A percentile compares a stretch with the other conserved stretches of the same genome.
phyloP scores from a whole-genome alignment of 345 rosid genomes.

The Raphanus sativus region DNA sequence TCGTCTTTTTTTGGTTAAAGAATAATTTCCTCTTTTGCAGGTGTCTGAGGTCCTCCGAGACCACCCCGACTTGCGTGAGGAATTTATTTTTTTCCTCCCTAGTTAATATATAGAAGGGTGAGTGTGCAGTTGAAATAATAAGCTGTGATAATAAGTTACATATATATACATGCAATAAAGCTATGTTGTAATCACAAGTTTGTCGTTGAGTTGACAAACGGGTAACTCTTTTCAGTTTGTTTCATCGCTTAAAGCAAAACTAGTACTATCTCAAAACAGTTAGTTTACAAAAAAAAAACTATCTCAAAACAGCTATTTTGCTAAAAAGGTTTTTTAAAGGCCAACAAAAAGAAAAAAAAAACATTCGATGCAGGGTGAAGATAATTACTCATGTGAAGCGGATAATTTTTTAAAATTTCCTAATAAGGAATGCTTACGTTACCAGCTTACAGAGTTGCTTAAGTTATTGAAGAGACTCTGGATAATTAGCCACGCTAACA shows the following conservation, averaged over 20 bases:
- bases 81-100: background rate
- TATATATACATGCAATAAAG: background rate
- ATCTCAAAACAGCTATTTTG: too few relatives aligned
- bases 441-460: too few relatives aligned
- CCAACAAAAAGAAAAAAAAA: too few relatives aligned
- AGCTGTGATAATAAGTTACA: background rate
- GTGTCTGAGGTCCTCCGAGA: background rate
- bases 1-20: background rate
- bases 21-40: background rate
- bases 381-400: too few relatives aligned
- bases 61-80: background rate
- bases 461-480: too few relatives aligned
- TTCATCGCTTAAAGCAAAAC: background rate
- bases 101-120: background rate
- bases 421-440: too few relatives aligned
- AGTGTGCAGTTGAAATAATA: background rate
- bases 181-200: background rate
- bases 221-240: background rate
- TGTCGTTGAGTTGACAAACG: background rate
- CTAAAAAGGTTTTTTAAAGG: too few relatives aligned
- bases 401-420: too few relatives aligned
- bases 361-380: too few relatives aligned
- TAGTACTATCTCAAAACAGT: too few relatives aligned
- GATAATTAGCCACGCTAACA: too few relatives aligned
- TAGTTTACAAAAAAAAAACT: too few relatives aligned